These are phyloP conservation scores for Drechslerella stenobrocha DNA, from an alignment of 2,329 filamentous ascomycete species.

Conservation along the genomic window DNA sequence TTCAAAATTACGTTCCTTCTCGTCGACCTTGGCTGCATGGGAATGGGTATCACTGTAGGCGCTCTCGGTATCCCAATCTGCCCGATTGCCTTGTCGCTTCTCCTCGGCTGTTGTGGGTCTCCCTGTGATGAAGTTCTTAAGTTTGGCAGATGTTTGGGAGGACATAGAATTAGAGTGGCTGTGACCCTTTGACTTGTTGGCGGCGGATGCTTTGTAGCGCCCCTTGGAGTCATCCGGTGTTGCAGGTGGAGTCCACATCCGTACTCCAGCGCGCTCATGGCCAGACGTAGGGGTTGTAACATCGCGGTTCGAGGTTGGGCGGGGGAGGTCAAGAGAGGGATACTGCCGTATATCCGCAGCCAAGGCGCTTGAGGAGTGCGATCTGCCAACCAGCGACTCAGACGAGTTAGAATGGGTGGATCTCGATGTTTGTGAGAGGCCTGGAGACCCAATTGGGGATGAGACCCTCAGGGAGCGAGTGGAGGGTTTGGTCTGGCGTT, in stretches of 20 bases:
- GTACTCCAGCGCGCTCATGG: constrained; percentile 47
- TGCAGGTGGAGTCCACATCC: constrained; percentile 52
- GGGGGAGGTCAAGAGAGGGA: constrained; percentile 33
- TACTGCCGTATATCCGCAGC: constrained; percentile 35
- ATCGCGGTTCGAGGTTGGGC: constrained; percentile 36
- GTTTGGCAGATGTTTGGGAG: constrained; percentile 54
- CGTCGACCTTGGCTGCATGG: constrained; percentile 56
- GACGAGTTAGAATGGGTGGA: constrained; percentile 42
- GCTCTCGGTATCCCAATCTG: constrained; percentile 62
- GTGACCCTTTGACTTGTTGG: constrained; percentile 53
- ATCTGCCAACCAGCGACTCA: constrained; percentile 25
- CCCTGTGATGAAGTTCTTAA: constrained; percentile 57
- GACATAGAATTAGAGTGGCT: constrained; percentile 53
- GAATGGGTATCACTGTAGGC: constrained; percentile 56
- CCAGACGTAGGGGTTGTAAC: constrained; percentile 27
- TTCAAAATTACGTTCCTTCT: constrained; percentile 72
- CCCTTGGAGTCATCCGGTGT: constrained; percentile 51
- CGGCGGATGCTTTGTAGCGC: constrained; percentile 49
- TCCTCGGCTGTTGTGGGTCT: constrained; percentile 44
- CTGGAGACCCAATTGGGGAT: constrained; percentile 38
- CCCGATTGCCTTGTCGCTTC: constrained; percentile 31
- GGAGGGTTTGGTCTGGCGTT: constrained; percentile 38
- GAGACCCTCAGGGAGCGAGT: constrained; percentile 24
- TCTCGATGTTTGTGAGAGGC: constrained; percentile 32
- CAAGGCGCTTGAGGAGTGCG: constrained; percentile 29